Evolutionary conservation across 192 early-diverging fungal species (phyloP).

Genomic region (Coemansia sp.): DNA sequence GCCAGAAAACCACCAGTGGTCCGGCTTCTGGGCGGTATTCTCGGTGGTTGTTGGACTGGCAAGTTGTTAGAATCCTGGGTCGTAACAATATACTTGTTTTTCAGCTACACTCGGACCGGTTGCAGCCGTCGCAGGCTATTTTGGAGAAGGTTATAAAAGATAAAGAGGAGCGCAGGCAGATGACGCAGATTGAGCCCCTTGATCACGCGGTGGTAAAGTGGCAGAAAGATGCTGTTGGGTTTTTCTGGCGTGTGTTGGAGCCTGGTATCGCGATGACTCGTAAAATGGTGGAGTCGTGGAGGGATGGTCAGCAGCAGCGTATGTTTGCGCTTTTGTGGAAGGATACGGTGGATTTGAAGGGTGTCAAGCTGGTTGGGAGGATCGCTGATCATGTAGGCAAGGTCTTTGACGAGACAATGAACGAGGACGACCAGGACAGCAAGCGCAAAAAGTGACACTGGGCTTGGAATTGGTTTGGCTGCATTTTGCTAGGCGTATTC

Average conservation of each 20-base stretch:
- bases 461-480: no score
- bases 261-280: conserved; percentile 14
- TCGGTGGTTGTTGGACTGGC: conserved; percentile 11
- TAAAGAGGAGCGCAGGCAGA: neutral
- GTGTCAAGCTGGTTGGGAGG: conserved; percentile 13
- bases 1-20: neutral
- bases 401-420: conserved; percentile 1
- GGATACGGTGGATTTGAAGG: conserved; percentile 6
- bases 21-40: conserved; percentile 24
- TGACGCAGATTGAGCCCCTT: conserved; percentile 15
- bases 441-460: neutral
- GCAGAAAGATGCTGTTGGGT: neutral
- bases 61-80: conserved; percentile 14
- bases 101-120: neutral
- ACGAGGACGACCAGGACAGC: conserved; percentile 2
- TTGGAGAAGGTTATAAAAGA: neutral
- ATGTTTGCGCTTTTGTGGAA: conserved; percentile 20
- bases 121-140: neutral
- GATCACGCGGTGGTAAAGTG: conserved; percentile 10
- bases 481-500: no score
- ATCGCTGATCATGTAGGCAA: neutral
- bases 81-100: conserved; percentile 6
- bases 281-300: conserved; percentile 32
- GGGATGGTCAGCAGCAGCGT: conserved; percentile 12
- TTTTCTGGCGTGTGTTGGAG: conserved; percentile 4